Conservation (phyloP, 1,284 basidiomycete species). For the Cutaneotrichosporon dermatis region DNA sequence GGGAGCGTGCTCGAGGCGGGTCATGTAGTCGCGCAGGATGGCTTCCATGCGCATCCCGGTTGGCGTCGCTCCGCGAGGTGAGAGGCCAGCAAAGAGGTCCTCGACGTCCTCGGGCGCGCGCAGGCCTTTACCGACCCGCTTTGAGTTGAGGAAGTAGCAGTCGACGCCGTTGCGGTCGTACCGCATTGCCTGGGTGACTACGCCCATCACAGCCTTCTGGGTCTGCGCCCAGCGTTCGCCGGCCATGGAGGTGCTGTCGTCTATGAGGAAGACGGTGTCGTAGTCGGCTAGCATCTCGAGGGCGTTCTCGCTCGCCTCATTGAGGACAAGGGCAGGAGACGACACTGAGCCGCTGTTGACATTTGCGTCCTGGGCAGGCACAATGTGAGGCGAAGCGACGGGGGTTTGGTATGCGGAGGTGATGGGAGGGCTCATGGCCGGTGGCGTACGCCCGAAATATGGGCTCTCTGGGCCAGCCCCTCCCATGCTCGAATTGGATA, state of each 20-base stretch:
- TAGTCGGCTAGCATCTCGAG: conserved; percentile 41
- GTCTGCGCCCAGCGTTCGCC: conserved; percentile 43
- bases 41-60: conserved; percentile 38
- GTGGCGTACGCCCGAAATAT: no score
- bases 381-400: no score
- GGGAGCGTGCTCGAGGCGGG: conserved; percentile 31
- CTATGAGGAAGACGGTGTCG: conserved; percentile 47
- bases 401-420: no score
- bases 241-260: conserved; percentile 42
- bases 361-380: no score
- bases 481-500: no score
- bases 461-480: no score
- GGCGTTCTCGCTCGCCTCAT: conserved; percentile 26
- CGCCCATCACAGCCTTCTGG: conserved; percentile 34
- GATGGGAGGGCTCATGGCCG: no score
- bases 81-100: conserved; percentile 41
- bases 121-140: conserved; percentile 35
- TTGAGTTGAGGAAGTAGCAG: conserved; percentile 46
- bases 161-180: conserved; percentile 46
- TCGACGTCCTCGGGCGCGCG: conserved; percentile 40
- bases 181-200: conserved; percentile 36
- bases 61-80: conserved; percentile 41
- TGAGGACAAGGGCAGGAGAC: not conserved
- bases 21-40: conserved; percentile 45
- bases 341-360: not conserved